phyloP scores from a whole-genome alignment of 257 asterid species.

The Thymus quinquecostatus region DNA sequence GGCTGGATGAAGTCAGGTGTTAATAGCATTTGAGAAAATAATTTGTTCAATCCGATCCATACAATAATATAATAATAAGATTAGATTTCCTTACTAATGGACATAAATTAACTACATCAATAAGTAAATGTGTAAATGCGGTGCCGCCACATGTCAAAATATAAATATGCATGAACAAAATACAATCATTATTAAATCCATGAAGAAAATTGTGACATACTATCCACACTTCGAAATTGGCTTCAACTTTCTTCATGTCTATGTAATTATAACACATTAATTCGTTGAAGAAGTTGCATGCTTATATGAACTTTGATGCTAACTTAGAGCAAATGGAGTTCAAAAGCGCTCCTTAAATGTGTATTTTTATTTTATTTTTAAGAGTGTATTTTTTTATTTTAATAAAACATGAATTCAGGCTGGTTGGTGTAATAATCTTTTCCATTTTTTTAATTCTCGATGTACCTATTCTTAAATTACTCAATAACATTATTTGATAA shows the following conservation, averaged over 20 bases:
- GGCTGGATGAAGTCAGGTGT: conserved; percentile 14
- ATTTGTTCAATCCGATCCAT: conserved; percentile 1
- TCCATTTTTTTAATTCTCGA: not conserved
- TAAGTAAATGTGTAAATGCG: not conserved
- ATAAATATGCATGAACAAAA: not conserved
- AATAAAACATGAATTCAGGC: too few relatives aligned
- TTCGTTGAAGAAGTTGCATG: not conserved
- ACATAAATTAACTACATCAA: conserved; percentile 11
- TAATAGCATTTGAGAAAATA: conserved; percentile 11
- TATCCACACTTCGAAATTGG: not conserved
- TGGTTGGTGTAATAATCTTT: not conserved
- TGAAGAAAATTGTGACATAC: not conserved
- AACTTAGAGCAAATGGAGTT: too few relatives aligned
- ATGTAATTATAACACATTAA: not conserved
- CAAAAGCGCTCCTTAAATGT: too few relatives aligned
- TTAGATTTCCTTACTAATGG: not conserved
- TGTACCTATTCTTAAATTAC: not conserved
- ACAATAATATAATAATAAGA: not conserved
- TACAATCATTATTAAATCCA: not conserved
- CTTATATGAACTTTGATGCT: not conserved
- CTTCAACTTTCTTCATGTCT: not conserved
- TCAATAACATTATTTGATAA: not conserved
- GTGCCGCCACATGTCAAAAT: not conserved
- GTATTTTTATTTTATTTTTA: too few relatives aligned
- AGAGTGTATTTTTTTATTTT: too few relatives aligned